These are phyloP conservation scores for Colletotrichum karsti DNA, from an alignment of 2,329 filamentous ascomycete genomes.

Conservation along the genomic window DNA sequence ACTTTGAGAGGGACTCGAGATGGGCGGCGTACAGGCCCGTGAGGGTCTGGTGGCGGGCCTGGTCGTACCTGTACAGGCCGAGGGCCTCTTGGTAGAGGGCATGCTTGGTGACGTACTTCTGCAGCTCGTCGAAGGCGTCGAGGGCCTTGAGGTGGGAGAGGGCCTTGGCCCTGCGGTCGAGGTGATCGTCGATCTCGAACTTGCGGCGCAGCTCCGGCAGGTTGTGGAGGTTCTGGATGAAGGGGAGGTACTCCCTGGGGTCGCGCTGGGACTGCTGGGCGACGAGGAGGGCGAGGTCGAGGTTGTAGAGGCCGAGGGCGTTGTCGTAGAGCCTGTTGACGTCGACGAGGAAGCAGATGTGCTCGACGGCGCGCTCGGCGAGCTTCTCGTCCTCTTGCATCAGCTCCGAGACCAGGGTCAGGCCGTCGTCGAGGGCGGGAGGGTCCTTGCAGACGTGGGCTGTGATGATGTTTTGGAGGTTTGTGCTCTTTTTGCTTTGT, in stretches of 20 bases:
- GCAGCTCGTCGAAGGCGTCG: constrained; percentile 79
- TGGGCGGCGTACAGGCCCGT: constrained; percentile 82
- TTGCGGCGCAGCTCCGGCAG: constrained; percentile 75
- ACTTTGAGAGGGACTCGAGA: constrained; percentile 77
- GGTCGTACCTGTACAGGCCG: constrained; percentile 84
- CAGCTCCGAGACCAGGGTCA: constrained; percentile 80
- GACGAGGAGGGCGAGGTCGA: constrained; percentile 88
- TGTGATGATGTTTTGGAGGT: constrained; percentile 93
- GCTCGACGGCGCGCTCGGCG: constrained; percentile 90
- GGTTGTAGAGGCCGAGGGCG: constrained; percentile 88
- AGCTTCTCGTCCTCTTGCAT: constrained; percentile 73
- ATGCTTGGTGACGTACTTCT: constrained; percentile 81
- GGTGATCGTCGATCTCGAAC: constrained; percentile 89
- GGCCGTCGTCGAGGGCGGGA: constrained; percentile 86
- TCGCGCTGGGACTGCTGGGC: constrained; percentile 97
- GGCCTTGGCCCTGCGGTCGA: constrained; percentile 80
- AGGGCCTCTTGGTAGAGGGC: constrained; percentile 81
- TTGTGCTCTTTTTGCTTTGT: constrained; percentile 64
- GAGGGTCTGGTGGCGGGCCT: constrained; percentile 70
- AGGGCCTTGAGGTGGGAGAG: constrained; percentile 78
- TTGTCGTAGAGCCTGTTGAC: constrained; percentile 92
- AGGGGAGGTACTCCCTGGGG: constrained; percentile 93
- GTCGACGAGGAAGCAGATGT: constrained; percentile 97
- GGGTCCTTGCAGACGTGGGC: constrained; percentile 94
- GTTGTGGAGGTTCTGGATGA: constrained; percentile 86